A percentile compares a stretch with the other conserved stretches of the same genome.
phyloP scores from a whole-genome alignment of 2,329 filamentous ascomycete species.

The Aureobasidium sp. region DNA sequence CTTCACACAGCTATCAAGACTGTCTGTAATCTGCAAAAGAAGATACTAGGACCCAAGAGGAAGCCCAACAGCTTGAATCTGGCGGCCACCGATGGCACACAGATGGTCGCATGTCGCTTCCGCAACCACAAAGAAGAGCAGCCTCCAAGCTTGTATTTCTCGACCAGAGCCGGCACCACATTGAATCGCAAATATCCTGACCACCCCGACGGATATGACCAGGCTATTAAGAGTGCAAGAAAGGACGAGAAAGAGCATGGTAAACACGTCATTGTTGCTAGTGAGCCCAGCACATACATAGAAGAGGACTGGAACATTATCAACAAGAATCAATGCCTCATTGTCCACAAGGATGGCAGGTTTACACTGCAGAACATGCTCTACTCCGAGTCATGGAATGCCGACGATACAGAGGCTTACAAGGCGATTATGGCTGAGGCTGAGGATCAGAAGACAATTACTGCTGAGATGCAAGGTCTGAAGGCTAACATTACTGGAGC shows the following conservation, averaged over 20 bases:
- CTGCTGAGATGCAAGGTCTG: conserved; percentile 21
- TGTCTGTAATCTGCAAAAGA: conserved; percentile 40
- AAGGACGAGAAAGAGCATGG: conserved; percentile 36
- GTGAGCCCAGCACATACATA: conserved; percentile 49
- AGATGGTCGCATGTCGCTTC: conserved; percentile 46
- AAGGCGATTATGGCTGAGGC: not conserved
- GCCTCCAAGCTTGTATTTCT: conserved; percentile 47
- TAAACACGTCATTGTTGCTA: conserved; percentile 47
- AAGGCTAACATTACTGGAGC: not conserved
- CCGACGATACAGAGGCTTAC: conserved; percentile 24
- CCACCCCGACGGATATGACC: conserved; percentile 36
- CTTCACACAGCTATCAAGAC: conserved; percentile 38
- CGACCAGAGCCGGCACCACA: conserved; percentile 42
- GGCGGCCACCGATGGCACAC: conserved; percentile 44
- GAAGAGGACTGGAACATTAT: conserved; percentile 47
- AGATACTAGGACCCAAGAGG: conserved; percentile 34
- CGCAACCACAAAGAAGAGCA: conserved; percentile 46
- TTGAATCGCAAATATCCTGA: conserved; percentile 48
- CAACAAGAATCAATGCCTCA: conserved; percentile 39
- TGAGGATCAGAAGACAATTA: not conserved
- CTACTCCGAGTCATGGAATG: conserved; percentile 36
- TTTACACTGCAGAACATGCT: conserved; percentile 22
- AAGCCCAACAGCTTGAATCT: conserved; percentile 47
- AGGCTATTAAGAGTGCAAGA: conserved; percentile 26
- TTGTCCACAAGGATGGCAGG: conserved; percentile 33